phyloP scores from a whole-genome alignment of 352 stramenopile genomes.

The Phytophthora aleatoria region DNA sequence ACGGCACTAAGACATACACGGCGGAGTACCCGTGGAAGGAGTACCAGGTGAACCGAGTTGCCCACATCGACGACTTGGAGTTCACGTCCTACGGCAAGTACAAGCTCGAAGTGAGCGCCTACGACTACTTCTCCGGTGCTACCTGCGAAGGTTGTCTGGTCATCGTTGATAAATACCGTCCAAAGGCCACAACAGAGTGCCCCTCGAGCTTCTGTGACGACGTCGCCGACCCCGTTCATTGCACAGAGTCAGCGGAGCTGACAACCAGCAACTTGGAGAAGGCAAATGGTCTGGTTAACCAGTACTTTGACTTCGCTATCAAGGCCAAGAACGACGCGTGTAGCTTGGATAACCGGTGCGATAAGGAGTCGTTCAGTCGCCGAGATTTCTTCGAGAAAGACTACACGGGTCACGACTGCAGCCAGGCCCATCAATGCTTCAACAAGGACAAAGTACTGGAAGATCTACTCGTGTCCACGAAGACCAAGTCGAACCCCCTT shows the following conservation, averaged over 20 bases:
- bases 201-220: slow-evolving; percentile 47
- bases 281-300: slow-evolving; percentile 22
- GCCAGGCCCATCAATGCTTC: slow-evolving; percentile 42
- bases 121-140: slow-evolving; percentile 49
- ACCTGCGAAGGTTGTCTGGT: slow-evolving; percentile 58
- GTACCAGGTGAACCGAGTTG: slow-evolving; percentile 47
- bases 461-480: slow-evolving; percentile 27
- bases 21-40: slow-evolving; percentile 47
- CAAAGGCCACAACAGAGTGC: slow-evolving; percentile 40
- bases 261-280: slow-evolving; percentile 39
- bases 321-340: slow-evolving; percentile 61
- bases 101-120: slow-evolving; percentile 46
- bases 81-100: slow-evolving; percentile 63
- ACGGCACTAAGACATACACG: neutral
- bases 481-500: slow-evolving; percentile 48
- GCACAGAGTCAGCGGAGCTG: slow-evolving; percentile 20
- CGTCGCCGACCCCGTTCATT: slow-evolving; percentile 5
- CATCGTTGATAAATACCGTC: slow-evolving; percentile 59
- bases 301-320: slow-evolving; percentile 48
- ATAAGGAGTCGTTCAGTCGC: slow-evolving; percentile 39
- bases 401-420: slow-evolving; percentile 22
- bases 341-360: slow-evolving; percentile 48
- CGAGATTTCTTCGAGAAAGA: slow-evolving; percentile 51
- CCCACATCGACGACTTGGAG: slow-evolving; percentile 47
- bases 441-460: slow-evolving; percentile 21